A percentile compares a stretch with the other conserved stretches of the same genome.
phyloP scores from a whole-genome alignment of 169 alveolate genomes.

The Plasmodium sp. region DNA sequence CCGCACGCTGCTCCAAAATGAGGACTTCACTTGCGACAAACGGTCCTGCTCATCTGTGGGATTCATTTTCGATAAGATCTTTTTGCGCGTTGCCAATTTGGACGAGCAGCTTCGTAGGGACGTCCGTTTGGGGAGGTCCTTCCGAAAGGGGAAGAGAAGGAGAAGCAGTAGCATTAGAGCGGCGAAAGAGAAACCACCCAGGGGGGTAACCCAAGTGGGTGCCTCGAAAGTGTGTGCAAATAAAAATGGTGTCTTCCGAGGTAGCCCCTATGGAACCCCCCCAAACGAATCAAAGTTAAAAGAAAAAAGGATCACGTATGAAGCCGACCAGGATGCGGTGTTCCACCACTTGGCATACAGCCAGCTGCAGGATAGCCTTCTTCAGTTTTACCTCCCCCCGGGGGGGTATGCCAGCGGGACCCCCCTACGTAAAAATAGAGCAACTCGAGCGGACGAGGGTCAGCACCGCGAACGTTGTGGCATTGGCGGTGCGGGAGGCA shows the following conservation, averaged over 20 bases:
- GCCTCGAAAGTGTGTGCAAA: not conserved
- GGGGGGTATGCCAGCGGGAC: not conserved
- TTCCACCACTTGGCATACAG: not conserved
- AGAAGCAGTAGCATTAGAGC: not conserved
- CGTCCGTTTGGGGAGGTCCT: not conserved
- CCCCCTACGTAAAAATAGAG: not conserved
- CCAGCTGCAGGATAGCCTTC: not conserved
- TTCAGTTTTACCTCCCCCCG: not conserved
- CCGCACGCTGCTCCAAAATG: conserved; percentile 1
- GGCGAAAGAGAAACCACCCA: not conserved
- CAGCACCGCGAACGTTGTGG: not conserved
- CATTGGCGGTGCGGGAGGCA: not conserved
- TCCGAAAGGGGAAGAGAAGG: not conserved
- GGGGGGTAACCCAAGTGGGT: not conserved
- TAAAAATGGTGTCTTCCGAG: not conserved
- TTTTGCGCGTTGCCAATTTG: conserved; percentile 7
- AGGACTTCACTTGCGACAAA: not conserved
- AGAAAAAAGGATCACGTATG: not conserved
- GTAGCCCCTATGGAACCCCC: not conserved
- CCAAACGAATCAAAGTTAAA: not conserved
- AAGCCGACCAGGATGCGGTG: not conserved
- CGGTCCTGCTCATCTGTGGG: conserved; percentile 7
- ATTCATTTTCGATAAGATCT: conserved; percentile 1
- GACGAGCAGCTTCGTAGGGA: conserved; percentile 16
- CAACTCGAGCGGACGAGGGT: not conserved